Conservation (phyloP, 148 eudicot genomes). For the Rhododendron molle region DNA sequence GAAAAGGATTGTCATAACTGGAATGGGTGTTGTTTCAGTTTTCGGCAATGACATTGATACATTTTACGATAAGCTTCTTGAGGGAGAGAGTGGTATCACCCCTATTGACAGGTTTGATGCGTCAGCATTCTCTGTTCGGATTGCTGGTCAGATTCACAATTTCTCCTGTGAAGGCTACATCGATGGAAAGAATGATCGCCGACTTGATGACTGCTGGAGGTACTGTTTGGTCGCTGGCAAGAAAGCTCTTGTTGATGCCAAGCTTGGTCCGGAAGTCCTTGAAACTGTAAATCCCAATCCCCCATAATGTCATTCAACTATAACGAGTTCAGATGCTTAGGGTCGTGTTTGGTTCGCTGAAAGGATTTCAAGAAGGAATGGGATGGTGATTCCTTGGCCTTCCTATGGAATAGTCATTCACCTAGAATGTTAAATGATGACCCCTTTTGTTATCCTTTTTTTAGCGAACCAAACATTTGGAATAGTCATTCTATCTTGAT, state of each 20-base stretch:
- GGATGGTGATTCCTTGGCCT: no score
- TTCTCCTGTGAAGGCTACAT: slow-evolving; percentile 47
- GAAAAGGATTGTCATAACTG: slow-evolving; percentile 43
- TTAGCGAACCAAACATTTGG: no score
- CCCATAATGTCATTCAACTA: background rate
- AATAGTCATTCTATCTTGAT: background rate
- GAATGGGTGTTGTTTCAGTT: slow-evolving; percentile 46
- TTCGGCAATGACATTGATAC: slow-evolving; percentile 37
- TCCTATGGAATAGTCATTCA: no score
- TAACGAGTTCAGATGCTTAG: no score
- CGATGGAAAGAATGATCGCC: slow-evolving; percentile 52
- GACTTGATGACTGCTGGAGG: slow-evolving; percentile 45
- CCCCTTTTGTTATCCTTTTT: no score
- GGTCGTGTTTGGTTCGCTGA: no score
- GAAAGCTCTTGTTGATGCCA: slow-evolving; percentile 47
- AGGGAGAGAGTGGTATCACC: slow-evolving; percentile 38
- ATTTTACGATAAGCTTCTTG: slow-evolving; percentile 36
- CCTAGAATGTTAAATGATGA: no score
- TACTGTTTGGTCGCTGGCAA: slow-evolving; percentile 55
- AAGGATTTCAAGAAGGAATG: no score
- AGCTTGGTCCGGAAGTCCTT: slow-evolving; percentile 37
- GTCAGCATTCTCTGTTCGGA: slow-evolving; percentile 27
- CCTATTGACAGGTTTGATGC: slow-evolving; percentile 39
- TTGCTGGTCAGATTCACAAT: slow-evolving; percentile 43
- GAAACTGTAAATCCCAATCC: slow-evolving; percentile 25